Base-by-base conservation (phyloP, 2,329 filamentous ascomycete species). In the Xylaria sp. region DNA sequence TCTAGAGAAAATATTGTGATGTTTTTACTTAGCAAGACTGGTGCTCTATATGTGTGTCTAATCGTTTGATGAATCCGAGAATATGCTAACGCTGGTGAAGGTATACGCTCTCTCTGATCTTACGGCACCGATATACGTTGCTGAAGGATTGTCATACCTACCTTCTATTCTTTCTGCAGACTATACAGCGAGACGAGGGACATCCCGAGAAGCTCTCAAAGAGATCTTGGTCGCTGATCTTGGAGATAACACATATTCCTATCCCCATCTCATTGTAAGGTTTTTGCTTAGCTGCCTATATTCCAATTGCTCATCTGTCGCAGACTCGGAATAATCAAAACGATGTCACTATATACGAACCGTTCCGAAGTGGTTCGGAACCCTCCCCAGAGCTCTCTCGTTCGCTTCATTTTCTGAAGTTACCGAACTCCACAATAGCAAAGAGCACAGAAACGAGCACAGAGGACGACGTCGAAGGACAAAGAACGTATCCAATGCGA, bases 341-440 rank as follows among this genome's bases (percentile, higher is more conserved):
- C 71, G 94, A 98, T 76, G 82, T 98, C 40, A 91, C 92, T 11
- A 87, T 98, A 54, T 99, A 98, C 78, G 90, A 96, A 77, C 94
- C 95, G 1, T 91, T 93, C 73, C 85, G 88, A 49, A 82, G 82
- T 69, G 81, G 77, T 46, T 77, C 76, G 33, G 79, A 79, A 65
- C 78, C 75, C n/a, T 74, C 76, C 7, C 73, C 81, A 33, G 79
- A 84, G 6, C 85, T 90, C 72, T 82, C 86, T 0, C 81, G 83
- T 28, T 87, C 85, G 7, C 82, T 97, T 11, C 88, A 89, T 63
- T 97, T 97, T 79, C 85, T 91, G 64, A 97, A 97, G 79, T 81
- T 92, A 0, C 80, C 88, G 0, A 94, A 95, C 73, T 83, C 89
- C 17, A 84, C 86, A 36, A 81, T 94, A 53, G 91, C 93, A 9